phyloP scores from a whole-genome alignment of 2,329 filamentous ascomycete species.

The Ceratocystis ficicola region DNA sequence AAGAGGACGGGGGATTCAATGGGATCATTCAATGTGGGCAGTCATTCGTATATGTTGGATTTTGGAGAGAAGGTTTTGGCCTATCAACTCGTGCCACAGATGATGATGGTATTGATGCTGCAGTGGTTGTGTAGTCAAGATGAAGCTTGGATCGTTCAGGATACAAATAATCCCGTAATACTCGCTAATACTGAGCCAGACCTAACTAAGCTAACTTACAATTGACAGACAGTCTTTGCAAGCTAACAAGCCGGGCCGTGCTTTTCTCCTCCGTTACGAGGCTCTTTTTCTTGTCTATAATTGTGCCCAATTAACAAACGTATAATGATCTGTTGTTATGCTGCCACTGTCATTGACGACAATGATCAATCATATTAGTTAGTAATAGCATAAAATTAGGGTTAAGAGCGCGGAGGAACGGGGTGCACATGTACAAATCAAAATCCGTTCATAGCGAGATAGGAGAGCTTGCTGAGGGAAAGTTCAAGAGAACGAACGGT shows the following conservation, averaged over 20 bases:
- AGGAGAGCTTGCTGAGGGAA: neutral
- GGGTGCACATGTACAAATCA: neutral
- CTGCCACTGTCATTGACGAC: neutral
- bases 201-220: neutral
- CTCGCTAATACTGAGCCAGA: neutral
- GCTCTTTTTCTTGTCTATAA: neutral
- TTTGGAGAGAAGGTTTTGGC: constrained; percentile 3
- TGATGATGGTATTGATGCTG: neutral
- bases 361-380: neutral
- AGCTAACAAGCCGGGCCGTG: neutral
- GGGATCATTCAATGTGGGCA: neutral
- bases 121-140: neutral
- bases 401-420: neutral
- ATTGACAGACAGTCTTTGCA: neutral
- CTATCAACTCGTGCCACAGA: neutral
- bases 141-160: constrained; percentile 5
- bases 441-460: neutral
- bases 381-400: neutral
- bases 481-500: neutral
- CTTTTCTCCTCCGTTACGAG: neutral
- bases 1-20: neutral
- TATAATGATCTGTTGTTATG: neutral
- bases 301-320: neutral
- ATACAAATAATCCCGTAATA: neutral
- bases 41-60: neutral